Base-by-base conservation (phyloP, 495 filamentous ascomycete species). In the Penicillium bialowiezense region DNA sequence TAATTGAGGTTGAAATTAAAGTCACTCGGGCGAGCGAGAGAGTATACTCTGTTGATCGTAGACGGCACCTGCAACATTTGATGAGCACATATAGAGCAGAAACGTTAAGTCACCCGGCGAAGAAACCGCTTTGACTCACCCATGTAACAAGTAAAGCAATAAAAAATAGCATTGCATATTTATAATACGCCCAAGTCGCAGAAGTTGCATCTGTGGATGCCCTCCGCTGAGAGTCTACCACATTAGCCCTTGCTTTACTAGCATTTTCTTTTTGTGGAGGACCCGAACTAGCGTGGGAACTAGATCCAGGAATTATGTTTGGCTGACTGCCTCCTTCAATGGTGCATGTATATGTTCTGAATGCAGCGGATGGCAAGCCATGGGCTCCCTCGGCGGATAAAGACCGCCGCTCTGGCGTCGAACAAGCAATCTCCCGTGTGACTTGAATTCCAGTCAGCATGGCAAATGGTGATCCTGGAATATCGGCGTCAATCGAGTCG, bases 101-200 rank as follows among this genome's bases (percentile, higher is more conserved):
- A n/a, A n/a, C n/a, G n/a, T n/a, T n/a, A n/a, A n/a, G n/a, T n/a
- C n/a, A n/a, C n/a, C n/a, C n/a, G n/a, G n/a, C n/a, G n/a, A n/a
- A n/a, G n/a, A n/a, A n/a, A n/a, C n/a, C n/a, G n/a, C n/a, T n/a
- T 7, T 21, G 9, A 51, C 52, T 5, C 40, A 83, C 82, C 90
- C 90, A 96, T 15, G 89, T 91, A 31, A 92, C 79, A 31, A 91
- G 72, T 42, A 96, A 74, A 0, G 87, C 88, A 10, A 84, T 73
- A 62, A 95, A 95, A 72, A 93, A 95, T n/a, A 95, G 73, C 58
- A 92, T 79, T 0, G 90, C 84, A 45, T 88, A 91, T 49, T 91
- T 91, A 38, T 81, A 84, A 62, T 93, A 96, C 0, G 84, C 82
- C 85, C 85, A 91, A 3, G 84, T 82, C 3, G 72, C 72, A 1